phyloP scores from a whole-genome alignment of 2,329 filamentous ascomycete genomes.

The Claviceps citrina region DNA sequence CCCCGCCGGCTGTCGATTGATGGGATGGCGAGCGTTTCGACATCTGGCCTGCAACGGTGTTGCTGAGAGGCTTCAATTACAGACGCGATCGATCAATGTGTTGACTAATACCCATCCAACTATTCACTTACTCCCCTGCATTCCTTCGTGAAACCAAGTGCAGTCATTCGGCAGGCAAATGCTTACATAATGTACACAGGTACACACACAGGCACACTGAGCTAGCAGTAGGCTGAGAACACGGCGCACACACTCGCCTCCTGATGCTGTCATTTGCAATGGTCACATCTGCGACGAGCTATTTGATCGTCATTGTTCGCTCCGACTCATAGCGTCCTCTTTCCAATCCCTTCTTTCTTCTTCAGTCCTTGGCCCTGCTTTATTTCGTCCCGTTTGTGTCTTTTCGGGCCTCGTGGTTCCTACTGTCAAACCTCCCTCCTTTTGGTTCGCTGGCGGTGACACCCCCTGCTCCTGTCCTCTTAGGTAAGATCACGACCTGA shows the following conservation, averaged over 20 bases:
- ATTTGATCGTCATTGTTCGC: constrained; percentile 1
- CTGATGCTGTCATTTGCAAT: constrained; percentile 15
- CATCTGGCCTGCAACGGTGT: too few relatives aligned
- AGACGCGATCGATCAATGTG: too few relatives aligned
- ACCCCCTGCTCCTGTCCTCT: not conserved
- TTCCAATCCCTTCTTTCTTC: not conserved
- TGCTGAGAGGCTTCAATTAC: too few relatives aligned
- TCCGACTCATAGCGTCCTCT: not conserved
- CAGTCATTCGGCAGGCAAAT: not conserved
- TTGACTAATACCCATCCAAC: too few relatives aligned
- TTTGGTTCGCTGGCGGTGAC: not conserved
- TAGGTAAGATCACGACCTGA: constrained; percentile 4
- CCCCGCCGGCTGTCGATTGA: too few relatives aligned
- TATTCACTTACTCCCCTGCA: too few relatives aligned
- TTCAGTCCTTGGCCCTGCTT: not conserved
- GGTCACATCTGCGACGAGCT: constrained; percentile 2
- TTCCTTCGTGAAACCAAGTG: not conserved
- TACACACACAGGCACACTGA: not conserved
- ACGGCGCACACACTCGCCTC: constrained; percentile 7
- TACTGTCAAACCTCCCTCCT: not conserved
- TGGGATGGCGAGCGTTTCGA: too few relatives aligned
- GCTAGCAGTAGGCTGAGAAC: not conserved
- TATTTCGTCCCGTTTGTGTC: not conserved
- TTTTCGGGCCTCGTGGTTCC: not conserved
- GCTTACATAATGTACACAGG: not conserved